Conservation (phyloP, 2,329 filamentous ascomycete species). For the Trichoderma sp. region DNA sequence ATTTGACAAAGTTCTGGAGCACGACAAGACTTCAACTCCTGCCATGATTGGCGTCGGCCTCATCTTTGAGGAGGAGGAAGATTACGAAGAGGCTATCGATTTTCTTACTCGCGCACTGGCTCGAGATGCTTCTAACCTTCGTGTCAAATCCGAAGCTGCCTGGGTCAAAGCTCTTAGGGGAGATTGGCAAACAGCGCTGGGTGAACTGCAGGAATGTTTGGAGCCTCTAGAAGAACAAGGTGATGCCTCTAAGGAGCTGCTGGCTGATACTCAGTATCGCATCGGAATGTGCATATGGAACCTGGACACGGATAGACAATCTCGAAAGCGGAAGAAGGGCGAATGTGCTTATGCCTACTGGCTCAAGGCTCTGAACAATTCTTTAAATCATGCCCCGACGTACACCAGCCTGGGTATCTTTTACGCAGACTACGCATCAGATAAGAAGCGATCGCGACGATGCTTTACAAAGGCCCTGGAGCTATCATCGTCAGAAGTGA, state of each 20-base stretch:
- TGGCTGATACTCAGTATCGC: slow-evolving; percentile 83
- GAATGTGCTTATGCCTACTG: slow-evolving; percentile 74
- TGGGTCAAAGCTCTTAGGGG: slow-evolving; percentile 89
- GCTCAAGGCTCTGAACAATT: slow-evolving; percentile 78
- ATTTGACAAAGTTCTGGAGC: slow-evolving; percentile 77
- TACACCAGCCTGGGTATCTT: slow-evolving; percentile 90
- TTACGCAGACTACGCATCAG: slow-evolving; percentile 87
- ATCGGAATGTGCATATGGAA: slow-evolving; percentile 89
- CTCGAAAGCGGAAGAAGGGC: slow-evolving; percentile 76
- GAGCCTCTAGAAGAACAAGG: slow-evolving; percentile 63
- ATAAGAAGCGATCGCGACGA: slow-evolving; percentile 81
- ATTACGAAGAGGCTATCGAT: slow-evolving; percentile 77
- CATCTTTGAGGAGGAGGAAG: slow-evolving; percentile 90
- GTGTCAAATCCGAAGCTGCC: slow-evolving; percentile 81
- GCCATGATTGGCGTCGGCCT: slow-evolving; percentile 88
- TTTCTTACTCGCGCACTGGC: slow-evolving; percentile 77
- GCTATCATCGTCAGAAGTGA: slow-evolving; percentile 80
- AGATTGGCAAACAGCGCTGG: slow-evolving; percentile 66
- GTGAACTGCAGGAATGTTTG: slow-evolving; percentile 71
- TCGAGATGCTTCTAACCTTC: slow-evolving; percentile 72
- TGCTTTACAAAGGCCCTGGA: slow-evolving; percentile 98
- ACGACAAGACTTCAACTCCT: slow-evolving; percentile 73
- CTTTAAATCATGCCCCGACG: slow-evolving; percentile 83
- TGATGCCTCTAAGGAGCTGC: slow-evolving; percentile 62
- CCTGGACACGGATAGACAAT: slow-evolving; percentile 69